Evolutionary conservation across 371 early-diverging fungal species (phyloP), one percentile per base, ranked within the genome.

Genomic region (Mucor ambiguus): DNA sequence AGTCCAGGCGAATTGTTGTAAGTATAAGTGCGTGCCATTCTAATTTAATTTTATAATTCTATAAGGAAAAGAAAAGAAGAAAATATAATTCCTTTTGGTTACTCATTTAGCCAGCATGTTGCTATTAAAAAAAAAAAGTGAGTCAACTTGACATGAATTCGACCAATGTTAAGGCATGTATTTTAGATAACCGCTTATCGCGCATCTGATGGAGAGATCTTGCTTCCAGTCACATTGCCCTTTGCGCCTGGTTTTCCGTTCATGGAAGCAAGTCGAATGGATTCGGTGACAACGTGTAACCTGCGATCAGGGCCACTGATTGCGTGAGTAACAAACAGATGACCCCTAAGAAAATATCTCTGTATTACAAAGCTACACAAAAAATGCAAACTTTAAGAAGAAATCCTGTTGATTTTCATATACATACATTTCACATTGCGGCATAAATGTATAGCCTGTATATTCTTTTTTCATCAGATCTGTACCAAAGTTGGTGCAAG

Each of bases 101-200:
- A 52, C 28, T 52, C 28, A 52, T 46, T 14, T 41, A 49, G 7
- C 41, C n/a, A 28, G 20, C 28, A 38, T 30, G 3, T 38, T 49
- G 35, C 22, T 24, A 29, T 43, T 44, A 52, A 38, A 55, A 59
- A 61, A 61, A 52, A 70, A 70, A 63, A 57, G 33, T 71, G 71
- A 71, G 68, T 71, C 71, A 71, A 71, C 43, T 67, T 71, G 71
- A 71, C 71, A 70, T 66, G 30, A 64, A 70, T 48, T 49, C 28
- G 55, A 56, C 70, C 65, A 69, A 64, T 69, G 63, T 28, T 33
- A 66, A 60, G 18, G 58, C 32, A 57, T 57, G 18, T 28, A 10
- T 32, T 58, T 63, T 64, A 35, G 16, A 58, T 38, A 60, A 52
- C 54, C 59, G 60, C 60, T 66, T 66, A 60, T 66, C 65, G 18